phyloP scores from a whole-genome alignment of 2,329 filamentous ascomycete species.

The Fusarium algeriense region DNA sequence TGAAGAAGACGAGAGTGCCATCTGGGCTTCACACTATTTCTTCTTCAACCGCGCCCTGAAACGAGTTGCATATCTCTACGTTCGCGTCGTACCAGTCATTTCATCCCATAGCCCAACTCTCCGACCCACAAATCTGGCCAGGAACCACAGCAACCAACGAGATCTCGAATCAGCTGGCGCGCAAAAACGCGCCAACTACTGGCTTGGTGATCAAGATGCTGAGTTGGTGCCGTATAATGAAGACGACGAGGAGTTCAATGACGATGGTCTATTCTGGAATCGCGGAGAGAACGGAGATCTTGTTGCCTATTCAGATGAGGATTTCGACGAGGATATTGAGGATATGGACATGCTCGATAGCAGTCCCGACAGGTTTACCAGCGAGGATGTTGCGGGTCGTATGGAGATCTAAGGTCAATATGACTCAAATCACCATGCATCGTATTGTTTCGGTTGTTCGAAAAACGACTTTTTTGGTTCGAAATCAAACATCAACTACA shows the following conservation, averaged over 20 bases:
- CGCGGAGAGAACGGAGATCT: slow-evolving; percentile 70
- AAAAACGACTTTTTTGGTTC: slow-evolving; percentile 8
- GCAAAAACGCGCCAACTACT: slow-evolving; percentile 84
- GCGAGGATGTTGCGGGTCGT: slow-evolving; percentile 71
- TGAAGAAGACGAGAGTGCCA: slow-evolving; percentile 89
- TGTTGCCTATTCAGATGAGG: slow-evolving; percentile 65
- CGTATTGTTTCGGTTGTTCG: neutral
- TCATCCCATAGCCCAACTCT: slow-evolving; percentile 70
- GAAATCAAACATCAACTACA: neutral
- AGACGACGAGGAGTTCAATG: slow-evolving; percentile 62
- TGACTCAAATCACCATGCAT: neutral
- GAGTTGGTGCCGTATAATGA: slow-evolving; percentile 60
- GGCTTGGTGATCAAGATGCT: slow-evolving; percentile 79
- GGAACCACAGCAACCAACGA: slow-evolving; percentile 43
- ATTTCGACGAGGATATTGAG: slow-evolving; percentile 63
- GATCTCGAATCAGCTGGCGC: slow-evolving; percentile 53
- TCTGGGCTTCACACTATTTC: slow-evolving; percentile 97
- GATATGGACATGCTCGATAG: slow-evolving; percentile 57
- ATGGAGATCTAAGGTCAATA: slow-evolving; percentile 68
- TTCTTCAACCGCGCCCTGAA: slow-evolving; percentile 96
- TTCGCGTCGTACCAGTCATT: slow-evolving; percentile 86
- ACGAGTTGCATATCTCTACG: slow-evolving; percentile 92
- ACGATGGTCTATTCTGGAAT: slow-evolving; percentile 68
- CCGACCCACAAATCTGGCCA: slow-evolving; percentile 50
- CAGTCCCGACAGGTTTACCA: slow-evolving; percentile 66